Conservation (phyloP, 352 stramenopile genomes). For the Phytophthora citricola region DNA sequence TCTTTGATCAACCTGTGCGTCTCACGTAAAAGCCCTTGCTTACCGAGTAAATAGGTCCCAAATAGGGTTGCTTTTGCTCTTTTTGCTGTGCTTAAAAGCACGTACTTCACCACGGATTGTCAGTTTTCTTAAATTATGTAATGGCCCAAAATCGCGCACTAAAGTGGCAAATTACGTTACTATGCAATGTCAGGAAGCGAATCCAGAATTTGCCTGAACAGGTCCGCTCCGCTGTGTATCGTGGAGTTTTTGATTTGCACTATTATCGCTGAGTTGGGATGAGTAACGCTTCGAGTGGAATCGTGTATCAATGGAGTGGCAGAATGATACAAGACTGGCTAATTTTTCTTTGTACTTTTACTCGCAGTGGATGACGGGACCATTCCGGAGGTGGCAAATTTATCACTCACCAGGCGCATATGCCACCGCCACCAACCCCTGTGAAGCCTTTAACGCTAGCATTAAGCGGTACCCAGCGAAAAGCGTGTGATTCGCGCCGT, state of each 20-base stretch:
- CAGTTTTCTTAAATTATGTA: too few species aligned
- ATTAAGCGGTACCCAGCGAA: constrained; percentile 24
- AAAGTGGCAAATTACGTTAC: not conserved
- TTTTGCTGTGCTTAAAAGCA: too few species aligned
- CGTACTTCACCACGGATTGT: too few species aligned
- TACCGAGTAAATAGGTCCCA: too few species aligned
- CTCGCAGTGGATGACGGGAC: not conserved
- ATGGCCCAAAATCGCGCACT: not conserved
- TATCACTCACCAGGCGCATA: not conserved
- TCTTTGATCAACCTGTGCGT: too few species aligned
- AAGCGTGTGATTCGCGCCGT: not conserved
- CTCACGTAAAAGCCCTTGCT: too few species aligned
- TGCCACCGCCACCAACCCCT: constrained; percentile 7
- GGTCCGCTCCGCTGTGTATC: not conserved
- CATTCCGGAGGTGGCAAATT: not conserved
- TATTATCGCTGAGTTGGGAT: not conserved
- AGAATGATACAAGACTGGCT: not conserved
- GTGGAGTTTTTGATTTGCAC: not conserved
- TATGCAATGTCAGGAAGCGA: not conserved
- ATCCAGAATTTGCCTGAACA: not conserved
- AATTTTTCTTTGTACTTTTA: not conserved
- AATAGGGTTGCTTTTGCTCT: too few species aligned
- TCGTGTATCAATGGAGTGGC: not conserved
- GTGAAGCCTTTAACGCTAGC: constrained; percentile 29
- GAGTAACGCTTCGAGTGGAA: not conserved